Evolutionary conservation across 192 early-diverging fungal genomes (phyloP), one percentile per base, ranked within the genome.

Genomic region (Entophlyctis luteolus): DNA sequence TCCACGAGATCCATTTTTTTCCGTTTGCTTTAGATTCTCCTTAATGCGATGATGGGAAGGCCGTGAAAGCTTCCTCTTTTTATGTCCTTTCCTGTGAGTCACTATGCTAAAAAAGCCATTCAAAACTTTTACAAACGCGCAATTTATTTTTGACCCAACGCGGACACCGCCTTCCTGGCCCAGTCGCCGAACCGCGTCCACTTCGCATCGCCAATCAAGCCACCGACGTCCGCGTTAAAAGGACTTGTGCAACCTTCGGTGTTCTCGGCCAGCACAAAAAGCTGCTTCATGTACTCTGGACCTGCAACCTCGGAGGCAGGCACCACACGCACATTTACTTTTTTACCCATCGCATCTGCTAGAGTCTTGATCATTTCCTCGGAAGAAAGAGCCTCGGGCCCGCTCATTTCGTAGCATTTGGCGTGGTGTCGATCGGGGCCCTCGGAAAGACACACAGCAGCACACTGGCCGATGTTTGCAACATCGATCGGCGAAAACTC

Each of bases 341-440:
- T 3, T 23, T 68, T 68, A 6, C 68, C 49, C 6, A 33, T n/a
- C 27, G 23, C 68, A 28, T 68, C 27, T 23, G 28, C 52, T 4
- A 62, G 20, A 12, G 45, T 48, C 22, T 48, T 23, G 63, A 62
- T 25, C 16, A 70, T 48, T 22, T 70, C 36, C 4, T 56, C 46
- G 3, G 68, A 34, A 22, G 46, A 36, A 14, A 45, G 12, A 8
- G n/a, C 42, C n/a, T 62, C 39, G 6, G 68, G 68, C 3, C 68
- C 68, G 46, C 36, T 70, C 68, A 70, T 70, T 70, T 70, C 68
- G 62, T 70, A 70, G n/a, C 32, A 22, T 31, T 70, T 70, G 5
- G 37, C 68, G n/a, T 68, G 65, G 48, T 70, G 68, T 45, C 68
- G 68, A 42, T n/a, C 53, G 5, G 68, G 62, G 14, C 68, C 68